Conservation (phyloP, 1,284 basidiomycete species). For the Trichosporon coremiiforme region DNA sequence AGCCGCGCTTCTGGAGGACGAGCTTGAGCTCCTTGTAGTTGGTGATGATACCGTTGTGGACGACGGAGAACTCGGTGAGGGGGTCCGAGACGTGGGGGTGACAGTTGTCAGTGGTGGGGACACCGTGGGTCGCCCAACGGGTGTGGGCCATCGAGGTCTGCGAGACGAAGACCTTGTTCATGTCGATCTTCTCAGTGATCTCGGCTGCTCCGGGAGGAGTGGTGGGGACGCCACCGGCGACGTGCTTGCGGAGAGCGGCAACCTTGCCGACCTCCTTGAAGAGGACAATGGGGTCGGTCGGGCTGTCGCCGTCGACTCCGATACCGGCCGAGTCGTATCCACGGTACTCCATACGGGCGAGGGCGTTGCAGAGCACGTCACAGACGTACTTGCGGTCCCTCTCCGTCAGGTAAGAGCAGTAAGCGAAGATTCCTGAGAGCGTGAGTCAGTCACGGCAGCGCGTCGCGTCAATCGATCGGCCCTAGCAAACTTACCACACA, state of each 20-base stretch:
- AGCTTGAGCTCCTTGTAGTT: conserved; percentile 86
- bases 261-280: conserved; percentile 99
- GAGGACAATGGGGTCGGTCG: conserved; percentile 66
- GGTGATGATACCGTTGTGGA: conserved; percentile 99
- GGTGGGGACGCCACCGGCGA: conserved; percentile 65
- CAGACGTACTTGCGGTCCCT: conserved; percentile 93
- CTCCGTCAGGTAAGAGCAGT: conserved; percentile 90
- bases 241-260: conserved; percentile 87
- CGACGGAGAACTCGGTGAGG: conserved; percentile 80
- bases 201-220: conserved; percentile 29
- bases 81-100: conserved; percentile 91
- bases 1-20: conserved; percentile 94
- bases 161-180: conserved; percentile 76
- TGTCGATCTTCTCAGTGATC: conserved; percentile 63
- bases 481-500: conserved; percentile 30
- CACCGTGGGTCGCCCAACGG: conserved; percentile 99
- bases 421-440: conserved; percentile 81
- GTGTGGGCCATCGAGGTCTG: conserved; percentile 99
- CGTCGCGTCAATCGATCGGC: background rate
- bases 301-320: conserved; percentile 89
- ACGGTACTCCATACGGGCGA: conserved; percentile 95
- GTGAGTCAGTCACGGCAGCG: conserved; percentile 5
- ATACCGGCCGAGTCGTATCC: conserved; percentile 95
- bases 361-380: conserved; percentile 87
- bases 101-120: conserved; percentile 84